phyloP scores from a whole-genome alignment of 768 basidiomycete genomes.

The Boletus pseudo-olivaceus region DNA sequence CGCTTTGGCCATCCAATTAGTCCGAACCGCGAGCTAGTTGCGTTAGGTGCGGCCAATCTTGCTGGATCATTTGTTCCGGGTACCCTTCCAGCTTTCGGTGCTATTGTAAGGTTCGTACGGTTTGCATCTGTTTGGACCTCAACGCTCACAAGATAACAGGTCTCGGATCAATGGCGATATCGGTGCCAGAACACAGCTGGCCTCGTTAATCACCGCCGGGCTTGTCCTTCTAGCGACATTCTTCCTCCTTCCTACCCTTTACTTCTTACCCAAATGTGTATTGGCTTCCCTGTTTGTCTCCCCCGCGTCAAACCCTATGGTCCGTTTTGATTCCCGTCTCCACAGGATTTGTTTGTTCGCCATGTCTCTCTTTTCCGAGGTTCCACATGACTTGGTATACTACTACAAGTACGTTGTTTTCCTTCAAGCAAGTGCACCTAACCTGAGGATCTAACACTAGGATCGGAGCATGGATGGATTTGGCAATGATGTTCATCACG shows the following conservation, averaged over 20 bases:
- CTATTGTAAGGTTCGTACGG: slow-evolving; percentile 71
- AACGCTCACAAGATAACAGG: slow-evolving; percentile 26
- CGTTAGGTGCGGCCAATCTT: slow-evolving; percentile 79
- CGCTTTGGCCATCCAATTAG: slow-evolving; percentile 86
- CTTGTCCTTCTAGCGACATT: slow-evolving; percentile 82
- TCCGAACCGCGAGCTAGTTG: slow-evolving; percentile 94
- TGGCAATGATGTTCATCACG: slow-evolving; percentile 82
- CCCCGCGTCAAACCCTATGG: slow-evolving; percentile 1
- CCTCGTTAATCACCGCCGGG: slow-evolving; percentile 70
- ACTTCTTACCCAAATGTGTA: slow-evolving; percentile 86
- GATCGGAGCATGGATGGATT: slow-evolving; percentile 91
- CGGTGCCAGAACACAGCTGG: slow-evolving; percentile 88
- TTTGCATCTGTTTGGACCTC: background rate
- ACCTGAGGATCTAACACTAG: slow-evolving; percentile 22
- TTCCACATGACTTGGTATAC: slow-evolving; percentile 82
- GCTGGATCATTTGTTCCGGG: slow-evolving; percentile 80
- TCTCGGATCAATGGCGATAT: slow-evolving; percentile 89
- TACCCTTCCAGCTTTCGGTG: slow-evolving; percentile 88
- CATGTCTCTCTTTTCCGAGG: slow-evolving; percentile 77
- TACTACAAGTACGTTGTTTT: slow-evolving; percentile 65
- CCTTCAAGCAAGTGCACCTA: background rate
- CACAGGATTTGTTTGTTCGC: slow-evolving; percentile 80
- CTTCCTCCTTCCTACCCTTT: slow-evolving; percentile 83
- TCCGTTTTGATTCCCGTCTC: slow-evolving; percentile 4
- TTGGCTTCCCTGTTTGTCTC: slow-evolving; percentile 76